Base-by-base conservation (phyloP, 2,329 filamentous ascomycete species). In the Colletotrichum brevisporum region DNA sequence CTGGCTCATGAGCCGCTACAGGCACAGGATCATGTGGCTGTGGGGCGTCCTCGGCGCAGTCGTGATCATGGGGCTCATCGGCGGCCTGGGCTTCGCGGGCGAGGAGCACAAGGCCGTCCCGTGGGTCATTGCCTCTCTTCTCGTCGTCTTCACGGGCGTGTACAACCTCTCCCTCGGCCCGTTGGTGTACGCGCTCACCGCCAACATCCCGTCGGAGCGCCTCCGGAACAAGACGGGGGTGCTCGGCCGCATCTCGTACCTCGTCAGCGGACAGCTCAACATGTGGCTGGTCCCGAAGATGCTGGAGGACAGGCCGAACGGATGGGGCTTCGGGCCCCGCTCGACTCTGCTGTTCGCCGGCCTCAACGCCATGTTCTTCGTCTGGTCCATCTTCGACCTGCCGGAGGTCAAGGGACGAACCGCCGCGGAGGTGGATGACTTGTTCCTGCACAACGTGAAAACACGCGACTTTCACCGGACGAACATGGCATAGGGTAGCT, bases 81-180 rank as follows among this genome's bases (percentile, higher is more conserved):
- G 82, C 21, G 71, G 74, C 5, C 64, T 74, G 73, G 75, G 76
- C 5, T 75, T 77, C 15, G 74, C 75, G 45, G 73, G 71, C 3
- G 51, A 66, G 9, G 60, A 70, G 2, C 59, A 71, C 21, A 61
- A 69, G 5, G 73, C 73, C 24, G 60, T 69, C 71, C 70, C 67
- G n/a, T 82, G 78, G 76, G 75, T 75, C 1, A 79, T 79, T 15
- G 83, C 80, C 1, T 73, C 74, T 5, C 67, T 84, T 43, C 72
- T 83, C 2, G 70, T 84, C 13, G 64, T 82, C 48, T 83, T 78
- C 60, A 80, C 78, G 1, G 78, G 81, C 63, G 72, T 78, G 6
- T 86, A 83, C 74, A 80, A 84, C 71, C 73, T 82, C 18, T 83
- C 82, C 0, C 76, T 85, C 13, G 83, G 83, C 0, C 75, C 75